Percentiles rank a stretch among this genome's conserved stretches.
Evolutionary conservation across 192 early-diverging fungal species (phyloP).

Genomic region (Coemansia sp.): DNA sequence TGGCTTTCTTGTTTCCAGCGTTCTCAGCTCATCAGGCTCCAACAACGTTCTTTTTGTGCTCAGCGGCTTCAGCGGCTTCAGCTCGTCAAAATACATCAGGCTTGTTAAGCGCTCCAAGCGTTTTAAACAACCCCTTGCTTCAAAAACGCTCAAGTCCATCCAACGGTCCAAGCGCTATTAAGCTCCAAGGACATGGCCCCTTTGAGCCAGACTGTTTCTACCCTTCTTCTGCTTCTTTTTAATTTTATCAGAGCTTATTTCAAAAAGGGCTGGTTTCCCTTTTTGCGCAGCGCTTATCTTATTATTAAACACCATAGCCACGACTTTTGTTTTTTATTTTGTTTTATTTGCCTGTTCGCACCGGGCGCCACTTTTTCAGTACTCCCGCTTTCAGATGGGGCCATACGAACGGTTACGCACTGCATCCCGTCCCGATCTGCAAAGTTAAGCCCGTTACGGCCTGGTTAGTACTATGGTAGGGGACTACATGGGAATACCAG

Average conservation of each 20-base stretch:
- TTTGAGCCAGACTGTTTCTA: not conserved
- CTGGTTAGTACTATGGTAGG: conserved; percentile 39
- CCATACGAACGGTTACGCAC: conserved; percentile 31
- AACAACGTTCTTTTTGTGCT: too few species aligned
- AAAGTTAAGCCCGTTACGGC: conserved; percentile 37
- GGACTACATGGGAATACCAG: conserved; percentile 39
- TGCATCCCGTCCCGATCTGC: conserved; percentile 48
- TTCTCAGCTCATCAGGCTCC: too few species aligned
- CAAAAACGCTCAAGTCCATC: not conserved
- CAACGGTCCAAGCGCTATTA: not conserved
- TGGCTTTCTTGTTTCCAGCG: too few species aligned
- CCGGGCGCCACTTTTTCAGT: too few species aligned
- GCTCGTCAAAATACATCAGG: too few species aligned
- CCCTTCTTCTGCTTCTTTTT: not conserved
- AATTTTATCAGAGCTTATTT: not conserved
- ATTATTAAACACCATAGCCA: too few species aligned
- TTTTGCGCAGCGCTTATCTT: too few species aligned
- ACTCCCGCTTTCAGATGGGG: conserved; percentile 32
- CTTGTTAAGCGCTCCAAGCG: too few species aligned
- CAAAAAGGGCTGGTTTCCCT: not conserved
- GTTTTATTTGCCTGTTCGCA: too few species aligned
- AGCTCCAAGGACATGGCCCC: not conserved
- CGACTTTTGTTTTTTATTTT: too few species aligned
- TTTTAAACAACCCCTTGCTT: too few species aligned
- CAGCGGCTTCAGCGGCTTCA: too few species aligned